Evolutionary conservation across 176 grass and related monocot genomes (phyloP).

Genomic region (Elaeis guineensis): DNA sequence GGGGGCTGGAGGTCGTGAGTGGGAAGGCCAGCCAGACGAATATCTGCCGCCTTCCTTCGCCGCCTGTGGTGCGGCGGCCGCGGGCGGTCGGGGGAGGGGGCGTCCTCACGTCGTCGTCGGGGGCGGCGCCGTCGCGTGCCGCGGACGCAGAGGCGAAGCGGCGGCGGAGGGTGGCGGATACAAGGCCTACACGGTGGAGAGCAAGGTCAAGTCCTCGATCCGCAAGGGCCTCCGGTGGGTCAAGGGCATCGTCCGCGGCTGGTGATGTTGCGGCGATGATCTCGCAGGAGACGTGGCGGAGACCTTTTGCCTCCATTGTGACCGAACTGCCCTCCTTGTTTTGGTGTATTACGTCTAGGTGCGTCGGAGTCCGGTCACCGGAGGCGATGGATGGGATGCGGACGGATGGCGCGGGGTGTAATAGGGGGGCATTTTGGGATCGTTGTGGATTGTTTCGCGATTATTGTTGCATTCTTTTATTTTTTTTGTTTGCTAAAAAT

Average conservation of each 20-base stretch:
- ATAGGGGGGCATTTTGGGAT: too few relatives aligned
- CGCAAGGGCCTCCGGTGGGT: conserved; percentile 50
- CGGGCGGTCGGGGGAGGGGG: not conserved
- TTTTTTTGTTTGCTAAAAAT: too few relatives aligned
- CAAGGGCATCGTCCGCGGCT: conserved; percentile 56
- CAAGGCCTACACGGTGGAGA: conserved; percentile 59
- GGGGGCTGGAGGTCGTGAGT: too few relatives aligned
- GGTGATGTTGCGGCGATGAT: not conserved
- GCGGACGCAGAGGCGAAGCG: conserved; percentile 49
- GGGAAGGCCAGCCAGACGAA: too few relatives aligned
- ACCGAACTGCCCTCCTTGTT: too few relatives aligned
- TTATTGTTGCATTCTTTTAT: too few relatives aligned
- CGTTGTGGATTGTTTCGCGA: too few relatives aligned
- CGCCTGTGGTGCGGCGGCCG: not conserved
- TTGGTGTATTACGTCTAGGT: too few relatives aligned
- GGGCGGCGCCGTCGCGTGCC: conserved; percentile 24
- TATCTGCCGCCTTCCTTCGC: not conserved
- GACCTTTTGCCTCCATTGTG: not conserved
- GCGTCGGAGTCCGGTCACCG: too few relatives aligned
- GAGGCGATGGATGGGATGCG: too few relatives aligned
- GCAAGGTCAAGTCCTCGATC: conserved; percentile 56
- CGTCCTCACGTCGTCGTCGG: not conserved
- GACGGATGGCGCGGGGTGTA: too few relatives aligned
- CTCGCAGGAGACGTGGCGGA: too few relatives aligned
- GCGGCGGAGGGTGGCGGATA: conserved; percentile 50